Base-by-base conservation (phyloP, 441 rosid species). In the Sinapis alba region DNA sequence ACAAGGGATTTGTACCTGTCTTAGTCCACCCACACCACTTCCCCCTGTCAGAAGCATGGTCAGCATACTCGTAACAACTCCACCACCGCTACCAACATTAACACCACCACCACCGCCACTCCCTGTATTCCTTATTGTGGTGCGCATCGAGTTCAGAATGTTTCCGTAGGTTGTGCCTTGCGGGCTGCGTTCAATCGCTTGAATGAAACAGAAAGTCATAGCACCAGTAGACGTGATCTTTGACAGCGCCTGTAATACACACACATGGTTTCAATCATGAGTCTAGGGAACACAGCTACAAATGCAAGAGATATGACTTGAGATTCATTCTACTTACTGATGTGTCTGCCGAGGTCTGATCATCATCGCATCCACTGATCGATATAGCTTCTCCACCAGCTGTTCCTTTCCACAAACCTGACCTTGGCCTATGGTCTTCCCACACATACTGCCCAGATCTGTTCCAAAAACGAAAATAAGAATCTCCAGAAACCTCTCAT, bases 351-450 rank as follows among this genome's bases (percentile, higher is more conserved):
- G 98, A 92, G 62, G 98, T 92, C 83, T 92, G 97, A 78, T 92
- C 41, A 62, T 92, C 99, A 79, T 95, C 94, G 77, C 99, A 95
- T 54, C 96, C 96, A 65, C 99, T 91, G 59, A 95, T 85, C 32
- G 93, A 92, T 59, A 90, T 88, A 62, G 74, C 96, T 78, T 92
- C 97, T 71, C 98, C 99, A 36, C 98, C 96, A 67, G 84, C 86
- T 51, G 98, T 89, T 80, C 98, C 98, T 82, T 92, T 90, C 93
- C 90, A 87, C 56, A 86, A 7, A 78, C 94, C 98, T 61, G 97
- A 87, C 63, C 85, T 85, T 32, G 98, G 97, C 26, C 97, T 90
- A 84, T 94, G 97, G 57, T 94, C 97, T 85, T 92, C 98, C 98
- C 98, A 94, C 13, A 61, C 64, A 76, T 90, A 94, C 32, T 83